phyloP scores from a whole-genome alignment of 2,329 filamentous ascomycete genomes.

The Polychaeton citri region DNA sequence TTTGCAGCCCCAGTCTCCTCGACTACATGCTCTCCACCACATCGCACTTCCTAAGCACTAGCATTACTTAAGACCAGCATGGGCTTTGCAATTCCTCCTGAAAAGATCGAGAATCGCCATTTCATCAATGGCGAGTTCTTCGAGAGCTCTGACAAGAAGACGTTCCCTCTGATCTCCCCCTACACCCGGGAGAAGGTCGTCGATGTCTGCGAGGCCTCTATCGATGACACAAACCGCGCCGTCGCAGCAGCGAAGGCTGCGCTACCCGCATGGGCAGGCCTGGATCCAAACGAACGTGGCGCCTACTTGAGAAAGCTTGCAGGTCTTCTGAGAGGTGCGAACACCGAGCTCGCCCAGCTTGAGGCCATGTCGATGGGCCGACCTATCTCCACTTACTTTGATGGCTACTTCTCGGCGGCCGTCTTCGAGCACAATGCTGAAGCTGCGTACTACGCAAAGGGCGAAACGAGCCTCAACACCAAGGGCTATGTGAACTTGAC shows the following conservation, averaged over 20 bases:
- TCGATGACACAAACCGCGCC: slow-evolving; percentile 29
- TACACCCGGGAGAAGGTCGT: slow-evolving; percentile 26
- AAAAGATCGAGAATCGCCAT: slow-evolving; percentile 26
- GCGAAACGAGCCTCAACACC: slow-evolving; percentile 35
- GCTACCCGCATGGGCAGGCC: slow-evolving; percentile 32
- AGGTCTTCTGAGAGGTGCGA: slow-evolving; percentile 27
- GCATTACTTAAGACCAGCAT: slow-evolving; percentile 6
- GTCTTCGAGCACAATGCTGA: slow-evolving; percentile 31
- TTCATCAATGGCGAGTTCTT: slow-evolving; percentile 42
- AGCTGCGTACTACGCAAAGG: slow-evolving; percentile 28
- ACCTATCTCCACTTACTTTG: slow-evolving; percentile 27
- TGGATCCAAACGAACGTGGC: slow-evolving; percentile 27
- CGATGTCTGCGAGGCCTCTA: slow-evolving; percentile 31
- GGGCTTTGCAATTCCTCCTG: slow-evolving; percentile 9
- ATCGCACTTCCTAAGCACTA: too few relatives aligned
- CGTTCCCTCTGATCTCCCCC: slow-evolving; percentile 33
- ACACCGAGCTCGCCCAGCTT: slow-evolving; percentile 31
- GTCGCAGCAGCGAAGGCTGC: slow-evolving; percentile 32
- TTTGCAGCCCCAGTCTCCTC: too few relatives aligned
- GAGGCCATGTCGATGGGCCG: slow-evolving; percentile 35
- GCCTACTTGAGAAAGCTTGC: slow-evolving; percentile 34
- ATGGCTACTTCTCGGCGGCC: slow-evolving; percentile 22
- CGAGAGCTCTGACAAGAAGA: slow-evolving; percentile 32
- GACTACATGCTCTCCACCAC: too few relatives aligned
- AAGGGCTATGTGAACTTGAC: slow-evolving; percentile 34